Evolutionary conservation across 2,329 filamentous ascomycete species (phyloP).

Genomic region (Blastomyces silverae): DNA sequence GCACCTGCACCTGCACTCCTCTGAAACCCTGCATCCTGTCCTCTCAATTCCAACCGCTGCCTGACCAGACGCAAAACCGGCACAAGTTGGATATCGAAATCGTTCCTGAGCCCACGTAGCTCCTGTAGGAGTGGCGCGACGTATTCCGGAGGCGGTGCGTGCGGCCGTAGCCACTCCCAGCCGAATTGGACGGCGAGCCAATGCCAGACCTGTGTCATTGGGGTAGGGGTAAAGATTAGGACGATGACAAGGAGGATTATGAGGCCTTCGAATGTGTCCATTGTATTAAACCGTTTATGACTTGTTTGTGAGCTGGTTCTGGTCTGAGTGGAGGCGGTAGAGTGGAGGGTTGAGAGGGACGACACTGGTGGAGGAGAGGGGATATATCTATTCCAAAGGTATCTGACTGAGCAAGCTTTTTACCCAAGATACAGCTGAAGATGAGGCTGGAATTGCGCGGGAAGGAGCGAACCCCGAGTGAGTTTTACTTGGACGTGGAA

Average conservation of each 20-base stretch:
- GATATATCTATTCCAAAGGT: not conserved
- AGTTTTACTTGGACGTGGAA: not conserved
- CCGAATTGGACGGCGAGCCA: constrained; percentile 9
- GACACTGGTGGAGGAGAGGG: not conserved
- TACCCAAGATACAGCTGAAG: too few relatives aligned
- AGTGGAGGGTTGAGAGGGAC: not conserved
- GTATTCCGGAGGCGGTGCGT: not conserved
- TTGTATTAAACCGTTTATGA: not conserved
- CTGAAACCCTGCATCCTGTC: not conserved
- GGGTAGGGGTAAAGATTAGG: constrained; percentile 6
- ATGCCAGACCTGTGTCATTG: constrained; percentile 7
- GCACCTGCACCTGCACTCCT: not conserved
- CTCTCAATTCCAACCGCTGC: not conserved
- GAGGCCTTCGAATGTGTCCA: constrained; percentile 9
- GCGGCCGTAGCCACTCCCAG: constrained; percentile 5
- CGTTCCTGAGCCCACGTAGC: not conserved
- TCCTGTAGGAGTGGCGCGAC: constrained; percentile 3
- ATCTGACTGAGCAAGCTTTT: too few relatives aligned
- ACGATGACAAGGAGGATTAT: constrained; percentile 7
- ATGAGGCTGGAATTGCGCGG: not conserved
- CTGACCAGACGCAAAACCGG: not conserved
- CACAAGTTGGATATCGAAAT: not conserved
- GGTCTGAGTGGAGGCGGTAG: not conserved
- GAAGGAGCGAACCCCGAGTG: not conserved
- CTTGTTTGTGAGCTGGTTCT: not conserved